phyloP scores from a whole-genome alignment of 495 filamentous ascomycete genomes.

The Xylaria grammica region DNA sequence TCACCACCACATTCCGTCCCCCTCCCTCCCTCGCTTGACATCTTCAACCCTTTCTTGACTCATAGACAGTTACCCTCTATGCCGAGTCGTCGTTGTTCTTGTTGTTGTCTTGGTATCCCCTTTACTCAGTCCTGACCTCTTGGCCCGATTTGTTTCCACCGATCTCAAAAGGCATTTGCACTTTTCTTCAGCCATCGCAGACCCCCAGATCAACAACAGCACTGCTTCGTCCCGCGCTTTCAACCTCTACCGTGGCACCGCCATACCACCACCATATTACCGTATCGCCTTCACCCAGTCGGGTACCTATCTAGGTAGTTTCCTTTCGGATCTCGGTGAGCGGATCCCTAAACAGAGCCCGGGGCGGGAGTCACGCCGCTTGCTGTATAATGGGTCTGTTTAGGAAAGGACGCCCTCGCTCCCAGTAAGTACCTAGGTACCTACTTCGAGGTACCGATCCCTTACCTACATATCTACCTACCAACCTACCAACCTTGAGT shows the following conservation, averaged over 20 bases:
- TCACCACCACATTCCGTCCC: not conserved
- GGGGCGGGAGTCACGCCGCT: not conserved
- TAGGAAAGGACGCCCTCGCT: slow-evolving; percentile 17
- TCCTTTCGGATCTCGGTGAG: not conserved
- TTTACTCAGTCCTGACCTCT: not conserved
- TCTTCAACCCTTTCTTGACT: not conserved
- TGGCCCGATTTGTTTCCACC: not conserved
- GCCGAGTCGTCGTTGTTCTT: not conserved
- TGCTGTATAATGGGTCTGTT: slow-evolving; percentile 12
- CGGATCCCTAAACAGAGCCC: no score
- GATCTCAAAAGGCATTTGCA: not conserved
- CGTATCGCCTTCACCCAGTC: not conserved
- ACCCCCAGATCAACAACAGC: not conserved
- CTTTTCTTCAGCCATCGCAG: not conserved
- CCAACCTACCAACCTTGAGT: no score
- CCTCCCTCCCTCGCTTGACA: slow-evolving; percentile 3
- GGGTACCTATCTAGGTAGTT: not conserved
- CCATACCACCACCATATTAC: no score
- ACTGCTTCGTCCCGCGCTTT: not conserved
- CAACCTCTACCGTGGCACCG: not conserved
- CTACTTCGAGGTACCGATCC: not conserved
- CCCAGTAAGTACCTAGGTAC: slow-evolving; percentile 7
- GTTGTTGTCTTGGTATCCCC: not conserved
- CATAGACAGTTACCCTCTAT: not conserved
- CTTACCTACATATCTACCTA: no score